Evolutionary conservation across 495 filamentous ascomycete genomes (phyloP).

Genomic region (Xylaria nigripes): DNA sequence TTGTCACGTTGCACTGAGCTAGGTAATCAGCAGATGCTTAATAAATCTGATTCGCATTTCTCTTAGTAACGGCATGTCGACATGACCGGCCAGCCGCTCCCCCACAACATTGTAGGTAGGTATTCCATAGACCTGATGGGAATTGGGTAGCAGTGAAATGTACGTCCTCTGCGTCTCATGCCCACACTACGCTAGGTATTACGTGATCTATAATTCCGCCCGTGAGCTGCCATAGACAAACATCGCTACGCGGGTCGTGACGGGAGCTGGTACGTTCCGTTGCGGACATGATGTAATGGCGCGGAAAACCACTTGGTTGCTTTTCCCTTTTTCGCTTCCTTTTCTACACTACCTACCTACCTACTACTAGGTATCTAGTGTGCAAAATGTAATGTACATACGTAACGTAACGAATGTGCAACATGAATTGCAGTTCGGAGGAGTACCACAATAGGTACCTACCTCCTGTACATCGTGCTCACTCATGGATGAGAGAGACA

Average conservation of each 20-base stretch:
- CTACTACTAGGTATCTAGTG: no score
- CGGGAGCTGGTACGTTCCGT: no score
- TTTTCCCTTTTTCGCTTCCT: neutral
- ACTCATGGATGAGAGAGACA: neutral
- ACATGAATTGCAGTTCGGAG: conserved; percentile 3
- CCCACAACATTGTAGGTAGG: neutral
- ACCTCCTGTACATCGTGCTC: neutral
- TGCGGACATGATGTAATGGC: no score
- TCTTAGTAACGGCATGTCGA: neutral
- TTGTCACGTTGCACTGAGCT: conserved; percentile 4
- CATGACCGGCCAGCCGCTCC: neutral
- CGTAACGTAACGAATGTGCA: neutral
- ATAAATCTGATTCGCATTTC: neutral
- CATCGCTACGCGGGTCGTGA: no score
- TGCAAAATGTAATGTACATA: no score
- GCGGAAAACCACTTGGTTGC: no score
- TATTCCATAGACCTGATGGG: no score
- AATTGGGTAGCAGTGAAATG: no score
- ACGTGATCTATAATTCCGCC: no score
- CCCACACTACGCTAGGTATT: no score
- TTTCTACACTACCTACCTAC: neutral
- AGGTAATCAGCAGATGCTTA: neutral
- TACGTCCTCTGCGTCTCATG: no score
- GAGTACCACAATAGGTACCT: neutral
- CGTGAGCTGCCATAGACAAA: no score